Percentiles rank a stretch among this genome's conserved stretches.
These are phyloP conservation scores for Verticillium albo-atrum DNA, from an alignment of 2,329 filamentous ascomycete species.

Conservation along the genomic window DNA sequence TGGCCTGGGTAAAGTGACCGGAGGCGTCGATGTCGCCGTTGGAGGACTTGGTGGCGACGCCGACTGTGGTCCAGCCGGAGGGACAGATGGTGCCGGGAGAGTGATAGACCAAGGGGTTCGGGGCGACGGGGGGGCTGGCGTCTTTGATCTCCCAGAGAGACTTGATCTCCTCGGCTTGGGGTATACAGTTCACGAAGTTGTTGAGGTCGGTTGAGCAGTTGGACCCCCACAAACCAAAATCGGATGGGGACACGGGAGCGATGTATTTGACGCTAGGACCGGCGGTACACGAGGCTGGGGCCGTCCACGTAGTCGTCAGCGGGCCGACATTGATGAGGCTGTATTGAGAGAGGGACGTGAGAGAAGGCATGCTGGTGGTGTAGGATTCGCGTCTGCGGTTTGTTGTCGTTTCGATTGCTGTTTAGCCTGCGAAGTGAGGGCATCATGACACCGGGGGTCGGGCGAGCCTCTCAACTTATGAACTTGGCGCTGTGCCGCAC, in stretches of 20 bases:
- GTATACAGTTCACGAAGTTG: constrained; percentile 14
- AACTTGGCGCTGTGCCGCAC: not conserved
- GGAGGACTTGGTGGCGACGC: constrained; percentile 4
- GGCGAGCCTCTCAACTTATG: not conserved
- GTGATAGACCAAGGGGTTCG: constrained; percentile 9
- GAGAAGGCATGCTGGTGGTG: constrained; percentile 17
- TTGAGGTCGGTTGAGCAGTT: constrained; percentile 3
- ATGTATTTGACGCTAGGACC: not conserved
- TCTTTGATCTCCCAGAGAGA: not conserved
- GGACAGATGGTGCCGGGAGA: constrained; percentile 19
- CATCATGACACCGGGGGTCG: too few relatives aligned
- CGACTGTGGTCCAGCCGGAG: constrained; percentile 18
- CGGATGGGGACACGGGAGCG: not conserved
- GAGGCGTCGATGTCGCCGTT: not conserved
- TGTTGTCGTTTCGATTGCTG: not conserved
- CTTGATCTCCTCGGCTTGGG: constrained; percentile 6
- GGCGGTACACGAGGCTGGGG: constrained; percentile 16
- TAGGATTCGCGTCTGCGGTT: not conserved
- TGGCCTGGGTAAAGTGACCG: not conserved
- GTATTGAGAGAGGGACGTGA: constrained; percentile 11
- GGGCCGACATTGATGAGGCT: constrained; percentile 22
- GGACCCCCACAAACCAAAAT: not conserved
- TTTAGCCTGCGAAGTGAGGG: too few relatives aligned
- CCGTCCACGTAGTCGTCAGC: constrained; percentile 22
- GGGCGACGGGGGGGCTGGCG: not conserved